Percentiles rank a stretch among this genome's conserved stretches.
These are phyloP conservation scores for Isoetes engelmannii DNA, from an alignment of 83 land plant genomes.

Conservation along the genomic window DNA sequence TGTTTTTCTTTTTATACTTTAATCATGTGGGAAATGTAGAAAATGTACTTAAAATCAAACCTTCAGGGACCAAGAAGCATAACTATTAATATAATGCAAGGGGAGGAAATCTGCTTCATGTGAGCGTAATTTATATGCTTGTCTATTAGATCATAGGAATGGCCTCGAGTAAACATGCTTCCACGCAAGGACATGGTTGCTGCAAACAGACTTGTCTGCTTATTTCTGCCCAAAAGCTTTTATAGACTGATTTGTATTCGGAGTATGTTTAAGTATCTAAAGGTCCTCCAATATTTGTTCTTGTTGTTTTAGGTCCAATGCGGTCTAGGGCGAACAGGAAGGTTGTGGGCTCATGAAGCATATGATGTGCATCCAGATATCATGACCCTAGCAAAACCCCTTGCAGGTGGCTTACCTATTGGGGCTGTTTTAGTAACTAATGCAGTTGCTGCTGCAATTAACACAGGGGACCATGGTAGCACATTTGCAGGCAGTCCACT, in stretches of 20 bases:
- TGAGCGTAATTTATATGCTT: too few relatives aligned
- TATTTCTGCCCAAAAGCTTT: too few relatives aligned
- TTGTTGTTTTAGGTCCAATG: slow-evolving; percentile 67
- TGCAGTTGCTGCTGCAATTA: slow-evolving; percentile 58
- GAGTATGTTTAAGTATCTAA: too few relatives aligned
- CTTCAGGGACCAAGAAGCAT: not conserved
- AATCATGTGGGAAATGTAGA: too few relatives aligned
- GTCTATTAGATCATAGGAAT: too few relatives aligned
- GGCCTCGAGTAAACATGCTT: too few relatives aligned
- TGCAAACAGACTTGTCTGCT: too few relatives aligned
- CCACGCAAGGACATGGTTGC: too few relatives aligned
- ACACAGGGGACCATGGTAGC: slow-evolving; percentile 80
- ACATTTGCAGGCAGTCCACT: slow-evolving; percentile 93
- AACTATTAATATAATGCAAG: too few relatives aligned
- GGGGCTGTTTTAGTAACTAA: slow-evolving; percentile 80
- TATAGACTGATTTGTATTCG: too few relatives aligned
- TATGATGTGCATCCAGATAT: slow-evolving; percentile 79
- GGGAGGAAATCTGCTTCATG: too few relatives aligned
- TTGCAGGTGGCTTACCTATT: slow-evolving; percentile 95
- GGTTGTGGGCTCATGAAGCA: slow-evolving; percentile 85
- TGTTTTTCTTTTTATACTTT: too few relatives aligned
- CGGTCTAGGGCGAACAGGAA: slow-evolving; percentile 86
- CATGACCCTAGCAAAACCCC: slow-evolving; percentile 90
- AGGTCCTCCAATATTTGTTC: not conserved
- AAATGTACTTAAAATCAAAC: not conserved